Evolutionary conservation across 495 filamentous ascomycete genomes (phyloP), one percentile per base, ranked within the genome.

Genomic region (Ramalina intermedia): DNA sequence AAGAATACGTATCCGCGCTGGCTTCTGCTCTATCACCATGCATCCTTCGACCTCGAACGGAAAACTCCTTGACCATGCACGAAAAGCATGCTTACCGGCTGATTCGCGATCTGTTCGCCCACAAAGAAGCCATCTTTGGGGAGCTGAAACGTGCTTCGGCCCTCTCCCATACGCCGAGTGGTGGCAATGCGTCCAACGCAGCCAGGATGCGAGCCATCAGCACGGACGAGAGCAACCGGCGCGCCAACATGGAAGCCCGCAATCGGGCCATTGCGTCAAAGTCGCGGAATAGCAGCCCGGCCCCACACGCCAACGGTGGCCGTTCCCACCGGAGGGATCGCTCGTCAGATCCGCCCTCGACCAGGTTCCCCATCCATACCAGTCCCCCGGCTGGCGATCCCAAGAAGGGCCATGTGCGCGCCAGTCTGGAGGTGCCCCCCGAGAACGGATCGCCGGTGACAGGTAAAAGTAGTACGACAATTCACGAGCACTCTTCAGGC

Each of bases 191-290:
- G 23, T 54, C 56, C 20, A 53, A 53, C 27, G 37, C 53, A 11
- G 50, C 62, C 43, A 81, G 87, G 37, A 80, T 86, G 7, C 81
- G 93, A 36, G 89, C 88, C 21, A 84, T 96, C 58, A 93, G 85
- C 63, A 94, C 88, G 0, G 91, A 99, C 59, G 91, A 96, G 70
- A 90, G 85, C 66, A 93, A 93, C 64, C 85, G 91, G 35, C 87
- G 88, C 47, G 87, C 84, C 12, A 79, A 90, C 58, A 87, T 93
- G 78, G 90, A 96, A 61, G 90, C 91, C 50, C 80, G 91, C 24
- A 82, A 84, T 57, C 80, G 87, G 40, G 86, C 85, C 27, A 81
- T 96, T 44, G 74, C 87, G 14, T 79, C 75, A 61, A 75, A 81
- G 44, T 81, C 80, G 64, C 75, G 90, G 44, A 80, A 77, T 37